Evolutionary conservation across 768 basidiomycete species (phyloP).

Genomic region (Amanita jacksonii): DNA sequence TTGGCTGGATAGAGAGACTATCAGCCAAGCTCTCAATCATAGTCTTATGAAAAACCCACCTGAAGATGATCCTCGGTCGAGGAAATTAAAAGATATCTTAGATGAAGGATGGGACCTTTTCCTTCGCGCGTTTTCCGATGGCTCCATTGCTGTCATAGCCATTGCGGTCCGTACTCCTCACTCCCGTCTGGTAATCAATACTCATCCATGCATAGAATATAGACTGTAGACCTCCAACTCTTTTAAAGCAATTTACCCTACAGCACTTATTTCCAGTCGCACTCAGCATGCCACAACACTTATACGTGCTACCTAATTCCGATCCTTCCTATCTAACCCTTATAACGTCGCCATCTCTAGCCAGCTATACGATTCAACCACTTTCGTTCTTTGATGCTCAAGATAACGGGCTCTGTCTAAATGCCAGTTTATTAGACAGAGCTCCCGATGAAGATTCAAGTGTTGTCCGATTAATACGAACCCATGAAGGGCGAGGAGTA

Average conservation of each 20-base stretch:
- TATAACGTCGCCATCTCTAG: constrained; percentile 57
- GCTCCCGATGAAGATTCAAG: constrained; percentile 37
- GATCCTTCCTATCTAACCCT: constrained; percentile 39
- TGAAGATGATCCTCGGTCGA: constrained; percentile 35
- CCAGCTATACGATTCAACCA: constrained; percentile 49
- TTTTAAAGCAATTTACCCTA: constrained; percentile 66
- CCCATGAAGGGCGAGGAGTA: constrained; percentile 70
- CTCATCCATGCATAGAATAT: too few species aligned
- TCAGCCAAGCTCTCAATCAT: constrained; percentile 38
- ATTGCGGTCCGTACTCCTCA: constrained; percentile 68
- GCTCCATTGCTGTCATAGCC: constrained; percentile 64
- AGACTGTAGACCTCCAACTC: constrained; percentile 79
- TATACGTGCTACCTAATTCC: constrained; percentile 44
- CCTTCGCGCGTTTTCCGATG: constrained; percentile 59
- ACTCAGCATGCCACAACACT: constrained; percentile 35
- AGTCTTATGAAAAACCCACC: constrained; percentile 26
- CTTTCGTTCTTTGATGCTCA: constrained; percentile 53
- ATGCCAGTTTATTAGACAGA: constrained; percentile 30
- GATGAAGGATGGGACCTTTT: constrained; percentile 78
- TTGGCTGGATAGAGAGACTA: constrained; percentile 57
- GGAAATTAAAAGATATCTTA: constrained; percentile 49
- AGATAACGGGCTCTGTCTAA: constrained; percentile 38
- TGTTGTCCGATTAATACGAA: constrained; percentile 60
- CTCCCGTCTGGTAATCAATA: too few species aligned
- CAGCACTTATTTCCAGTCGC: constrained; percentile 49